Percentiles rank a stretch among this genome's conserved stretches.
These are phyloP conservation scores for Pseudogymnoascus sp. DNA, from an alignment of 2,329 filamentous ascomycete species.

Conservation along the genomic window DNA sequence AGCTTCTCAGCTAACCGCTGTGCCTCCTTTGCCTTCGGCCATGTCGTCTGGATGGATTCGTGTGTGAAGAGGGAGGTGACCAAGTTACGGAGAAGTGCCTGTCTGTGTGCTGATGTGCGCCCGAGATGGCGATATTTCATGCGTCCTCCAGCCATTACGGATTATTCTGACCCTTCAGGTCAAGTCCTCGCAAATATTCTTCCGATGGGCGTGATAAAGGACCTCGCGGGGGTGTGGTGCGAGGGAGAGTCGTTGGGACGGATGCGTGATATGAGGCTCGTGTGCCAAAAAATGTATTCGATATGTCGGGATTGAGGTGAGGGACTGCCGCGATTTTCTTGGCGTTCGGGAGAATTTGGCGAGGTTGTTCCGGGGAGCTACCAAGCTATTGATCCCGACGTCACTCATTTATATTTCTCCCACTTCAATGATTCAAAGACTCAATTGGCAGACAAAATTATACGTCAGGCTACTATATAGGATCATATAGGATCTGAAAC, in stretches of 20 bases:
- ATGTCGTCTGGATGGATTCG: slow-evolving; percentile 92
- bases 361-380: slow-evolving; percentile 10
- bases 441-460: background rate
- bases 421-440: background rate
- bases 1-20: slow-evolving; percentile 90
- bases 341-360: slow-evolving; percentile 18
- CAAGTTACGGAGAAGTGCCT: slow-evolving; percentile 89
- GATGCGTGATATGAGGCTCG: slow-evolving; percentile 5
- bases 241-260: background rate
- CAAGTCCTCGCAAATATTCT: background rate
- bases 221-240: background rate
- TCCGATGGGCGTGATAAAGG: background rate
- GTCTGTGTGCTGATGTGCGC: slow-evolving; percentile 78
- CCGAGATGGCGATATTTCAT: slow-evolving; percentile 85
- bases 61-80: slow-evolving; percentile 91
- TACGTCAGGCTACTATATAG: background rate
- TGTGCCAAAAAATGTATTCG: slow-evolving; percentile 7
- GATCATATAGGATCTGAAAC: background rate
- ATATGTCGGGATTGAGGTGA: slow-evolving; percentile 10
- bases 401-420: background rate
- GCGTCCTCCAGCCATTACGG: slow-evolving; percentile 72
- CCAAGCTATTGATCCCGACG: background rate
- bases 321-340: slow-evolving; percentile 12
- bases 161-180: background rate
- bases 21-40: slow-evolving; percentile 93